Conservation (phyloP, 2,329 filamentous ascomycete genomes). For the Didymella keratinophila region DNA sequence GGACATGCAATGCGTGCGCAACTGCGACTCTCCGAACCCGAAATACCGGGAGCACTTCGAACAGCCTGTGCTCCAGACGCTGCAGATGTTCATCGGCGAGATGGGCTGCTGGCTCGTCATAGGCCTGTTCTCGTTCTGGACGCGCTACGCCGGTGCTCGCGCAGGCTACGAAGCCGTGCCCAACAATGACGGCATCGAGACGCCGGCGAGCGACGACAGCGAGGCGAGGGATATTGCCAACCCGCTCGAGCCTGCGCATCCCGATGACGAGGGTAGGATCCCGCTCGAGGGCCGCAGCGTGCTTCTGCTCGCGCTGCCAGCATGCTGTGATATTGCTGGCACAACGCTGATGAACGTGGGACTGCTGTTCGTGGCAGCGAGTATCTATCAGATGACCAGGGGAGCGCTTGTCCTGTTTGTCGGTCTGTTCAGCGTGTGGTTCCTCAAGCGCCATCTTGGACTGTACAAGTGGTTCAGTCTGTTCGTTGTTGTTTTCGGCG, state of each 20-base stretch:
- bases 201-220: conserved; percentile 55
- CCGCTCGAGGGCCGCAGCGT: conserved; percentile 75
- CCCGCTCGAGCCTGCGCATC: conserved; percentile 54
- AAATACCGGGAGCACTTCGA: conserved; percentile 78
- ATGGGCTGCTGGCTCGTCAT: conserved; percentile 96
- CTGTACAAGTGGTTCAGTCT: conserved; percentile 94
- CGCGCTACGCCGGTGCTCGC: conserved; percentile 60
- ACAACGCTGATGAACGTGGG: conserved; percentile 98
- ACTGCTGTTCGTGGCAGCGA: conserved; percentile 89
- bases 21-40: conserved; percentile 77
- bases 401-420: conserved; percentile 96
- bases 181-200: conserved; percentile 41
- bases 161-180: conserved; percentile 72
- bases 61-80: conserved; percentile 93
- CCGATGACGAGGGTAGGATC: conserved; percentile 64
- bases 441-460: conserved; percentile 79
- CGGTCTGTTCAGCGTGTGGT: conserved; percentile 91
- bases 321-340: conserved; percentile 91
- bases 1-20: conserved; percentile 96
- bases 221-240: conserved; percentile 60
- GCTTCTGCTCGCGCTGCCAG: conserved; percentile 79
- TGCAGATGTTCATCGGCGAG: conserved; percentile 98
- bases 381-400: conserved; percentile 98
- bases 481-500: conserved; percentile 84
- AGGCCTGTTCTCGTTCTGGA: conserved; percentile 71